A percentile compares a stretch with the other conserved stretches of the same genome.
Conservation (phyloP, 768 basidiomycete species). For the Terana coerulea region DNA sequence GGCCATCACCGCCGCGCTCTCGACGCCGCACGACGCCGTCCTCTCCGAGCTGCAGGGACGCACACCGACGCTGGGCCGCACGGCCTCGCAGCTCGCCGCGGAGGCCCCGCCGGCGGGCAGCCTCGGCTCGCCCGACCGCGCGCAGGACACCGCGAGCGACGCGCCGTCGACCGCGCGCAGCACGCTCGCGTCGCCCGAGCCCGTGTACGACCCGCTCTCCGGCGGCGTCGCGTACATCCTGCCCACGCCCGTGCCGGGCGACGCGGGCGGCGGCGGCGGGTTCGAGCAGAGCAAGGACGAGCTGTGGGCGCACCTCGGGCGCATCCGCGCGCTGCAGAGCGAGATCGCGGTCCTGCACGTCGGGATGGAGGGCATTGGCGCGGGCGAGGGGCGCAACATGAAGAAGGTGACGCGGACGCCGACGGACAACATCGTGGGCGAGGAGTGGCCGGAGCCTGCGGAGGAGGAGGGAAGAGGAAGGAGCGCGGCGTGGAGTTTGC, state of each 20-base stretch:
- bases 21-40: conserved; percentile 62
- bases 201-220: conserved; percentile 45
- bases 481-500: conserved; percentile 65
- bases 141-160: conserved; percentile 15
- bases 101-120: conserved; percentile 15
- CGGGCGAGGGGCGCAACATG: conserved; percentile 22
- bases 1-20: conserved; percentile 27
- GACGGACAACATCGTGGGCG: conserved; percentile 48
- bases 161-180: conserved; percentile 4
- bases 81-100: not conserved
- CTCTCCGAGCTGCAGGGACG: conserved; percentile 49
- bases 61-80: not conserved
- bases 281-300: conserved; percentile 38
- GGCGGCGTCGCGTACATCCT: conserved; percentile 40
- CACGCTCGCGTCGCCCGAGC: conserved; percentile 18
- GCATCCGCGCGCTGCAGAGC: conserved; percentile 68
- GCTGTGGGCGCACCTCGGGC: conserved; percentile 65
- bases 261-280: conserved; percentile 15
- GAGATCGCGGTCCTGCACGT: conserved; percentile 71
- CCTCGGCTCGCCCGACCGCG: conserved; percentile 15
- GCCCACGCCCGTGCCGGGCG: conserved; percentile 4
- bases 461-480: conserved; percentile 49
- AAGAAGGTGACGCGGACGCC: conserved; percentile 18
- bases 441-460: conserved; percentile 39
- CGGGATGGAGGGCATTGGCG: conserved; percentile 68